These are phyloP conservation scores for Alternaria sp. DNA, from an alignment of 2,329 filamentous ascomycete genomes.

Conservation along the genomic window DNA sequence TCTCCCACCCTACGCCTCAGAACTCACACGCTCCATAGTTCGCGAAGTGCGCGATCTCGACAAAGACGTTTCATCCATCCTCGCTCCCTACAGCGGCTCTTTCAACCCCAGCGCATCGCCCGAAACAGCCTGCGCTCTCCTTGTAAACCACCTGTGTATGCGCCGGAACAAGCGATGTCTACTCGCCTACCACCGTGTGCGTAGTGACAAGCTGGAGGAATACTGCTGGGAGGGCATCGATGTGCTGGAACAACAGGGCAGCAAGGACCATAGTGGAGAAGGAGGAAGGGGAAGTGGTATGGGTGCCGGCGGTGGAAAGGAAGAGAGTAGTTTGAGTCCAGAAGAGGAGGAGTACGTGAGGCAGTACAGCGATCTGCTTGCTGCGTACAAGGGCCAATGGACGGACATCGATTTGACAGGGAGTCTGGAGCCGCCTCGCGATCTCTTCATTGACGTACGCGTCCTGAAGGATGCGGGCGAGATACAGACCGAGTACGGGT, in stretches of 20 bases:
- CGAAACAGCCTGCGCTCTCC: conserved; percentile 82
- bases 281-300: conserved; percentile 55
- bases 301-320: conserved; percentile 56
- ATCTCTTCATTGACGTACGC: conserved; percentile 95
- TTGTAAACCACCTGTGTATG: conserved; percentile 95
- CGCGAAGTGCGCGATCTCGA: conserved; percentile 94
- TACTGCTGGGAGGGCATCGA: conserved; percentile 92
- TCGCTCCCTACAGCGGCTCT: conserved; percentile 82
- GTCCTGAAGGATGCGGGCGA: conserved; percentile 97
- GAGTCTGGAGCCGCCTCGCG: conserved; percentile 89
- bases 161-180: conserved; percentile 95
- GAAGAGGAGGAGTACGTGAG: conserved; percentile 97
- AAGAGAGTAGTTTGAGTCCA: conserved; percentile 81
- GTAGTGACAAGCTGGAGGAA: conserved; percentile 90
- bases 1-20: conserved; percentile 90
- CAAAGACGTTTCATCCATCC: conserved; percentile 79
- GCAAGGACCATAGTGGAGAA: conserved; percentile 29
- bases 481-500: conserved; percentile 99
- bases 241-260: conserved; percentile 69
- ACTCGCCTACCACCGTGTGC: conserved; percentile 89
- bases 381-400: conserved; percentile 98
- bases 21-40: conserved; percentile 84
- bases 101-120: conserved; percentile 87
- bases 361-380: conserved; percentile 87
- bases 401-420: conserved; percentile 97